Evolutionary conservation across 495 filamentous ascomycete species (phyloP), one percentile per base, ranked within the genome.

Genomic region (Penicillium odoratum): DNA sequence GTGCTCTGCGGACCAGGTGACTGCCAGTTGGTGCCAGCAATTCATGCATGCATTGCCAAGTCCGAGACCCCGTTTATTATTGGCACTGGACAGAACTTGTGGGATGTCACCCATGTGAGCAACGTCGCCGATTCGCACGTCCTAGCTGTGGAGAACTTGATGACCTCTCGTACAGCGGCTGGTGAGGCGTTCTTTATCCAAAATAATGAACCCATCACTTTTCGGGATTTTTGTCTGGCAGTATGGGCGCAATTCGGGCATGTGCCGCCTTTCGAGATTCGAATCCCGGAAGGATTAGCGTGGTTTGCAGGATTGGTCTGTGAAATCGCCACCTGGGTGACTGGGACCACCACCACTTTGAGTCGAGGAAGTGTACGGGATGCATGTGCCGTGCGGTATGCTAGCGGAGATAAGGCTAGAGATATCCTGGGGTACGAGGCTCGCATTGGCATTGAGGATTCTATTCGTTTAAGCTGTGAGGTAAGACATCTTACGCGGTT

Each of bases 61-160:
- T 56, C 69, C 34, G 76, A 86, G 63, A 86, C 83, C 5, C 74
- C 76, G 1, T 87, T 81, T 67, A 68, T 85, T 38, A 71, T 87
- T 40, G 86, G 86, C 9, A 56, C 74, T 55, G 83, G 83, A 4
- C 57, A 70, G 10, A 88, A 88, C 58, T 57, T 86, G 46, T 84
- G 80, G 74, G 83, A 88, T 66, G 80, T 86, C 47, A 83, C 81
- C 26, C 83, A 87, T 64, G 80, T 85, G 25, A 69, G 69, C 59
- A 88, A 89, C 55, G 68, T 83, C 29, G 85, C 83, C 15, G 78
- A 87, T 59, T 85, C 85, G 18, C 84, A 88, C 63, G 68, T 86
- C 26, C 78, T 89, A 34, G 85, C 86, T 4, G 78, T 80, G 5
- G 77, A 82, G 60, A 86, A 86, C 60, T 72, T 88, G 49, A 59